Evolutionary conservation across 2,329 filamentous ascomycete genomes (phyloP).

Genomic region (Trichophyton simii): DNA sequence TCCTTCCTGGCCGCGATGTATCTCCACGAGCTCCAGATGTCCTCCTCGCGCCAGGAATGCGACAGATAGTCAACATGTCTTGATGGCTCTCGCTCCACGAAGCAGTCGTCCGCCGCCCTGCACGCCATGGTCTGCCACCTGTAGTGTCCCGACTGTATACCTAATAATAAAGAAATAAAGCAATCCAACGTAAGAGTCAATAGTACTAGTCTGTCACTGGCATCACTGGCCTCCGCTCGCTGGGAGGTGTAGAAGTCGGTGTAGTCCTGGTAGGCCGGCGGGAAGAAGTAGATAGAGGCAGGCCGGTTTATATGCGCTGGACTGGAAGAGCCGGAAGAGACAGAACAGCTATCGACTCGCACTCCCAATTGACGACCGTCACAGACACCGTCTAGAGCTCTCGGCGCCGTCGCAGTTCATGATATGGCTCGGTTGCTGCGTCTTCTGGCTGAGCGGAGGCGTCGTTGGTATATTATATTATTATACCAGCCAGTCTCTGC

Average conservation of each 20-base stretch:
- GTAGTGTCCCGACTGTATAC: neutral
- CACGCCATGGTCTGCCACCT: neutral
- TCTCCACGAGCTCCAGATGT: slow-evolving; percentile 95
- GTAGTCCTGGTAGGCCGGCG: neutral
- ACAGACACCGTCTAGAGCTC: too few relatives aligned
- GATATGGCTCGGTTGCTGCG: too few relatives aligned
- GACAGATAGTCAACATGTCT: slow-evolving; percentile 92
- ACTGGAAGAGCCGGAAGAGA: neutral
- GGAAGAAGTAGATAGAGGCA: neutral
- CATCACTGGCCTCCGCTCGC: neutral
- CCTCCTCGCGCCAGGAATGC: slow-evolving; percentile 85
- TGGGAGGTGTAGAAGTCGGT: neutral
- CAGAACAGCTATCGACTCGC: too few relatives aligned
- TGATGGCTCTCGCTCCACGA: slow-evolving; percentile 60
- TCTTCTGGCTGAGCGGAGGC: too few relatives aligned
- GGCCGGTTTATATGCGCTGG: neutral
- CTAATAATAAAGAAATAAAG: neutral
- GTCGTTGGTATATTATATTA: too few relatives aligned
- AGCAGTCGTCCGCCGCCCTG: slow-evolving; percentile 52
- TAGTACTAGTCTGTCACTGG: neutral
- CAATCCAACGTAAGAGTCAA: neutral
- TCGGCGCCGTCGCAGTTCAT: too few relatives aligned
- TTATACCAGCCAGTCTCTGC: too few relatives aligned
- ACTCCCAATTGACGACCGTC: too few relatives aligned
- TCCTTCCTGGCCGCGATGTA: slow-evolving; percentile 72